phyloP scores from a whole-genome alignment of 1,284 basidiomycete genomes.

The Neotropicomus parvogracilis region DNA sequence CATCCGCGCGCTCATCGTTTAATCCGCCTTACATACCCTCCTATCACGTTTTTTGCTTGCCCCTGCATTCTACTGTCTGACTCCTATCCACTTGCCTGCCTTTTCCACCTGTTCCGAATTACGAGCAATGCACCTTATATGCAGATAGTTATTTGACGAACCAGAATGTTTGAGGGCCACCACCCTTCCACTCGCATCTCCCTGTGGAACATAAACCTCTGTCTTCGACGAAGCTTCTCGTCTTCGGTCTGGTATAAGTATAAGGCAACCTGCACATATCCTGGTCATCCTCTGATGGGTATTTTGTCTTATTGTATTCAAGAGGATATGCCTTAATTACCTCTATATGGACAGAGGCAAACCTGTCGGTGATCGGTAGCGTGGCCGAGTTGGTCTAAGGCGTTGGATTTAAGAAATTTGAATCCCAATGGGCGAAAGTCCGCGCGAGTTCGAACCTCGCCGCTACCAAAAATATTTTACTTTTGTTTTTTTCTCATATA shows the following conservation, averaged over 20 bases:
- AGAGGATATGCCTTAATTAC: too few species aligned
- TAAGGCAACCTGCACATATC: too few species aligned
- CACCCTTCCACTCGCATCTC: too few species aligned
- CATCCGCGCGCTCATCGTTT: constrained; percentile 7
- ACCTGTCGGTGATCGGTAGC: constrained; percentile 45
- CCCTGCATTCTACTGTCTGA: constrained; percentile 28
- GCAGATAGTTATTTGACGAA: constrained; percentile 6
- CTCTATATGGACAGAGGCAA: not conserved
- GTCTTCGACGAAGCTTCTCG: too few species aligned
- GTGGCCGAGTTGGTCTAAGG: constrained; percentile 81
- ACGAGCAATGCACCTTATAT: constrained; percentile 16
- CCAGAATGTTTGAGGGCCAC: not conserved
- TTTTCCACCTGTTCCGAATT: constrained; percentile 11
- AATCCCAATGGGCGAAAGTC: constrained; percentile 73
- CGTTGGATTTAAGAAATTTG: constrained; percentile 74
- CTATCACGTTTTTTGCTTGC: constrained; percentile 20
- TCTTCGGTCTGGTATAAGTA: too few species aligned
- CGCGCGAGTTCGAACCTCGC: constrained; percentile 84
- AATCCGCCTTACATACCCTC: constrained; percentile 27
- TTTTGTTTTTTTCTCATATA: not conserved
- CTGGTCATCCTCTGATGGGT: too few species aligned
- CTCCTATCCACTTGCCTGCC: constrained; percentile 1
- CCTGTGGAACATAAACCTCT: too few species aligned
- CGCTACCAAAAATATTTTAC: constrained; percentile 49
- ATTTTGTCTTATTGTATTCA: too few species aligned